Evolutionary conservation across 129 eudicot genomes (phyloP).

Genomic region (Dittrichia graveolens): DNA sequence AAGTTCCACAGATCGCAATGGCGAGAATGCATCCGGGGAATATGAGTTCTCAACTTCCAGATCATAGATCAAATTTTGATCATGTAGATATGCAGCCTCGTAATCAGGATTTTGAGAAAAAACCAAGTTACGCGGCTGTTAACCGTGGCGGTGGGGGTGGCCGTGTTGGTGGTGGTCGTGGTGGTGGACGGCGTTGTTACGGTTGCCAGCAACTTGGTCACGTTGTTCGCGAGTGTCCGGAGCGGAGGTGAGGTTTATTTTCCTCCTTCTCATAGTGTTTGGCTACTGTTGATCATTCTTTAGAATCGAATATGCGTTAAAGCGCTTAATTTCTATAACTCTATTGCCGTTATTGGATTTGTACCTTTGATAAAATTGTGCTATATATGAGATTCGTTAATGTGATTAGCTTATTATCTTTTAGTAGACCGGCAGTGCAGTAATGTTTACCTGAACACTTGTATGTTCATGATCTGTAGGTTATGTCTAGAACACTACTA

Average conservation of each 20-base stretch:
- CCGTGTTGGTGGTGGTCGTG: constrained; percentile 19
- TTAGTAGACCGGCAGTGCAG: background rate
- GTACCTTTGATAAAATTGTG: background rate
- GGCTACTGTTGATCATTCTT: background rate
- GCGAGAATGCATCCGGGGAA: constrained; percentile 27
- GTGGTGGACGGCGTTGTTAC: constrained; percentile 29
- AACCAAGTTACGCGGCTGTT: background rate
- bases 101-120: constrained; percentile 28
- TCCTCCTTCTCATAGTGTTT: background rate
- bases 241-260: constrained; percentile 5
- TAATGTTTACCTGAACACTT: background rate
- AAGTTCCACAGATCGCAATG: constrained; percentile 7
- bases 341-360: background rate
- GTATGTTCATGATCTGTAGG: background rate
- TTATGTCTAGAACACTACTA: background rate
- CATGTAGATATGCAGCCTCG: constrained; percentile 13
- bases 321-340: constrained; percentile 1
- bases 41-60: constrained; percentile 16
- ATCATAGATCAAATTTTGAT: constrained; percentile 22
- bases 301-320: background rate
- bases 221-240: constrained; percentile 28
- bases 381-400: background rate
- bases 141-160: constrained; percentile 28
- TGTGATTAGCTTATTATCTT: constrained; percentile 5
- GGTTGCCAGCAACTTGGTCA: constrained; percentile 32